Percentiles rank a stretch among this genome's conserved stretches.
Conservation (phyloP, 1,284 basidiomycete genomes). For the Bjerkandera adusta region DNA sequence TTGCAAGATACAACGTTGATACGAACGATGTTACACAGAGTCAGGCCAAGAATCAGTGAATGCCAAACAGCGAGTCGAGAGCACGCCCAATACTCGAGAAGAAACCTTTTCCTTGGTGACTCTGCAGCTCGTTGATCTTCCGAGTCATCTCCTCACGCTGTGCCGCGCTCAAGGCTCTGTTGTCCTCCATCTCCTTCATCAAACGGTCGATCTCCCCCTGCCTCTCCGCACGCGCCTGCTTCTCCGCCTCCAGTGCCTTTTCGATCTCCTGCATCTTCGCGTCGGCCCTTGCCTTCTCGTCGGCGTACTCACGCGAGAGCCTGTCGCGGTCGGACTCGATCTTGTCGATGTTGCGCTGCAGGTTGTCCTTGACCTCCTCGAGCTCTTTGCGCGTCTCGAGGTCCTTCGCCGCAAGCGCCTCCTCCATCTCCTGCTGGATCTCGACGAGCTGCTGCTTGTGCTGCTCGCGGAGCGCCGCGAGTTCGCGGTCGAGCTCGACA, state of each 20-base stretch:
- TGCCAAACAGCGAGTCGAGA: background rate
- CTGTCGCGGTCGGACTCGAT: background rate
- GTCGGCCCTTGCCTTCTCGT: slow-evolving; percentile 3
- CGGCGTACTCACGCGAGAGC: background rate
- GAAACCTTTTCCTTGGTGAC: background rate
- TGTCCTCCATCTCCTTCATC: slow-evolving; percentile 4
- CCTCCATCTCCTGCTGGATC: slow-evolving; percentile 12
- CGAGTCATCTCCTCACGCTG: background rate
- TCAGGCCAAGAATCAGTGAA: background rate
- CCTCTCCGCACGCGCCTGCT: background rate
- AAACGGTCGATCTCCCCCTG: slow-evolving; percentile 8
- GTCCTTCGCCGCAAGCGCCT: slow-evolving; percentile 6
- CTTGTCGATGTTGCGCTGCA: slow-evolving; percentile 2
- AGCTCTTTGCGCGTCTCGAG: slow-evolving; percentile 7
- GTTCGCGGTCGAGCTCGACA: slow-evolving; percentile 13
- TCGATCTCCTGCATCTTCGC: background rate
- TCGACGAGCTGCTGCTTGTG: slow-evolving; percentile 11
- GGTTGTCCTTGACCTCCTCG: slow-evolving; percentile 4
- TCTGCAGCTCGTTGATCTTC: slow-evolving; percentile 1
- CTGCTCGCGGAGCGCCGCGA: slow-evolving; percentile 9
- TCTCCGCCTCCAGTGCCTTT: slow-evolving; percentile 7
- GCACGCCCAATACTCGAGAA: slow-evolving; percentile 2
- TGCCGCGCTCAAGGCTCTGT: background rate
- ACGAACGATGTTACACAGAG: too few species aligned
- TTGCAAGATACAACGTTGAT: too few species aligned